These are phyloP conservation scores for Phytophthora multivora DNA, from an alignment of 352 stramenopile genomes.

Conservation along the genomic window DNA sequence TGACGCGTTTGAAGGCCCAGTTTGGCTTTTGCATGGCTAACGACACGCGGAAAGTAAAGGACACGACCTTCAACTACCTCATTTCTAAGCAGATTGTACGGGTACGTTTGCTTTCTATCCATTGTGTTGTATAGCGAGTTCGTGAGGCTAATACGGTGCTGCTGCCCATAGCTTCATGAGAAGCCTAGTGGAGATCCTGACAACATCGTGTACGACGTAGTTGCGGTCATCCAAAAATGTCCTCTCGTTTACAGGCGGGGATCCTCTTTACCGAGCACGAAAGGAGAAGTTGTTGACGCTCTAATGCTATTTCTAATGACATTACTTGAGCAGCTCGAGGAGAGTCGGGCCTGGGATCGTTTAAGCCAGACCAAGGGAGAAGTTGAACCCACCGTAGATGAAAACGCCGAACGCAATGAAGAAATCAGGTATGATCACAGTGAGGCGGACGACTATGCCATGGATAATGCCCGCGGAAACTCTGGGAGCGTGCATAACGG, in stretches of 20 bases:
- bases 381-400: background rate
- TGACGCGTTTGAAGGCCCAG: conserved; percentile 46
- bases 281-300: conserved; percentile 44
- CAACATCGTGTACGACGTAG: conserved; percentile 38
- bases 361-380: conserved; percentile 17
- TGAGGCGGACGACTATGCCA: conserved; percentile 1
- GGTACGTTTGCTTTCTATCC: conserved; percentile 31
- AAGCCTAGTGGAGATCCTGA: conserved; percentile 20
- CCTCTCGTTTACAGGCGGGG: conserved; percentile 37
- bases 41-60: conserved; percentile 48
- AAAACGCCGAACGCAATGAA: conserved; percentile 6
- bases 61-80: conserved; percentile 55
- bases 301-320: conserved; percentile 52
- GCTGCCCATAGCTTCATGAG: conserved; percentile 27
- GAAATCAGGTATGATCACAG: background rate
- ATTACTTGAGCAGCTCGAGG: conserved; percentile 40
- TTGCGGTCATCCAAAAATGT: conserved; percentile 44
- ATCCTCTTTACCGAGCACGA: conserved; percentile 31
- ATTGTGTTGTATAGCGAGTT: background rate
- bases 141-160: conserved; percentile 14
- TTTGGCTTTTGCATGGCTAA: conserved; percentile 46
- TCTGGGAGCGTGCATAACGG: background rate
- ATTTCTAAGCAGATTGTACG: conserved; percentile 44
- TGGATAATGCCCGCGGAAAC: conserved; percentile 2
- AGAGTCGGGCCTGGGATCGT: conserved; percentile 29